Percentiles rank a stretch among this genome's conserved stretches.
Conservation (phyloP, 108 stramenopile species). For the Cyclotella atomus region DNA sequence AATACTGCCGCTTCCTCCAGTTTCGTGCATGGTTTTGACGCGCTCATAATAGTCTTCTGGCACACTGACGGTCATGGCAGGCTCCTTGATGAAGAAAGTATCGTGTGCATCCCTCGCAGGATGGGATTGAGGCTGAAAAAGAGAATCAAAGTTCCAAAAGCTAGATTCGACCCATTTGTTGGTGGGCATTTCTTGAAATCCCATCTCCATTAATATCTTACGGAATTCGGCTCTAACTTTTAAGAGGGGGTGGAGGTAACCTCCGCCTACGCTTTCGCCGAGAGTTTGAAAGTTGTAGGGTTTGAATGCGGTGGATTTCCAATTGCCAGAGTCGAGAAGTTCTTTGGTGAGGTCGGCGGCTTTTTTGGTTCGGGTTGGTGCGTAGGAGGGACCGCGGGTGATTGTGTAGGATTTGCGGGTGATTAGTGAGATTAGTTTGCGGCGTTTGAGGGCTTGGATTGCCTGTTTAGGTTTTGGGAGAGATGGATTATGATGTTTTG, state of each 20-base stretch:
- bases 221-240: constrained; percentile 97
- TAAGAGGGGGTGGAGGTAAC: constrained; percentile 96
- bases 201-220: constrained; percentile 98
- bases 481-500: not conserved
- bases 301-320: constrained; percentile 94
- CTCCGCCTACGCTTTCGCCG: constrained; percentile 91
- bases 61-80: constrained; percentile 78
- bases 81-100: constrained; percentile 99
- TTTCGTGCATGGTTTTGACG: constrained; percentile 97
- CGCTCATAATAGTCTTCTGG: constrained; percentile 98
- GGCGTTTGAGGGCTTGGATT: constrained; percentile 57
- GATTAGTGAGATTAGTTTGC: constrained; percentile 73
- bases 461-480: constrained; percentile 20
- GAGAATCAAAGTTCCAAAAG: constrained; percentile 99
- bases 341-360: constrained; percentile 97
- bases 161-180: constrained; percentile 98
- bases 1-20: constrained; percentile 93
- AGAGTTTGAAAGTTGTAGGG: constrained; percentile 95
- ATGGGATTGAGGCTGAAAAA: constrained; percentile 99
- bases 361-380: constrained; percentile 86
- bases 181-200: constrained; percentile 99
- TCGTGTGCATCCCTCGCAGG: constrained; percentile 99
- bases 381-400: constrained; percentile 81
- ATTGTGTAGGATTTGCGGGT: constrained; percentile 91
- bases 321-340: constrained; percentile 94